Base-by-base conservation (phyloP, 2,329 filamentous ascomycete species). In the Cyclaneusma minus region DNA sequence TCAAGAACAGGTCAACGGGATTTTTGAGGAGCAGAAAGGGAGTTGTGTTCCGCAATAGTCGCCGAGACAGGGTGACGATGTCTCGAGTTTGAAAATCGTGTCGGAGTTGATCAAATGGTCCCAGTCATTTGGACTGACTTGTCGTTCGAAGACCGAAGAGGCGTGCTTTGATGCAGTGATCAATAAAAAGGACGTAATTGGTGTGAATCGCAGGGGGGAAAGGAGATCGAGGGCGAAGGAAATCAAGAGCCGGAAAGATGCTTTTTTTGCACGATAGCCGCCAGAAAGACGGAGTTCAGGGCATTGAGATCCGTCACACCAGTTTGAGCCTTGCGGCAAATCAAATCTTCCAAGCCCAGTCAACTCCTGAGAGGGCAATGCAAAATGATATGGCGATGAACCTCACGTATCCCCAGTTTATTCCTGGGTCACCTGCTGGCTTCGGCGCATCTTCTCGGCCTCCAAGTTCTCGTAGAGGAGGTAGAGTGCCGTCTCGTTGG, bases 381-480 rank as follows among this genome's bases (percentile, higher is more conserved):
- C 53, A 56, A 60, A 52, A 54, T 49, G 33, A 36, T 32, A 32
- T 33, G 30, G 25, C 30, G 16, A 29, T 25, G 26, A 27, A 30
- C 22, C 13, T 17, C 18, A 12, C 14, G 6, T n/a, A 22, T 8
- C 8, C n/a, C n/a, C n/a, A n/a, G n/a, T n/a, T 36, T 44, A 49
- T 19, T 49, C 44, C 38, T 49, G 45, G 27, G 40, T 25, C 27
- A 34, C 62, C 29, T 73, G 68, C 57, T 91, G 79, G 63, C 83
- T 92, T 51, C 89, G 82, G 45, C 89, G 83, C 74, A 91, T 91
- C 70, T 98, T 98, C 64, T 98, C 89, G 10, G 85, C 87, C 60
- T 98, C 89, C 27, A 98, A 71, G 56, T 98, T 98, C 65, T 98
- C 89, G 52, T 98, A 98, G 36, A 98, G 64, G 28, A 98, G 73